These are phyloP conservation scores for Bipolaris zeicola DNA, from an alignment of 2,329 filamentous ascomycete species.

Conservation along the genomic window DNA sequence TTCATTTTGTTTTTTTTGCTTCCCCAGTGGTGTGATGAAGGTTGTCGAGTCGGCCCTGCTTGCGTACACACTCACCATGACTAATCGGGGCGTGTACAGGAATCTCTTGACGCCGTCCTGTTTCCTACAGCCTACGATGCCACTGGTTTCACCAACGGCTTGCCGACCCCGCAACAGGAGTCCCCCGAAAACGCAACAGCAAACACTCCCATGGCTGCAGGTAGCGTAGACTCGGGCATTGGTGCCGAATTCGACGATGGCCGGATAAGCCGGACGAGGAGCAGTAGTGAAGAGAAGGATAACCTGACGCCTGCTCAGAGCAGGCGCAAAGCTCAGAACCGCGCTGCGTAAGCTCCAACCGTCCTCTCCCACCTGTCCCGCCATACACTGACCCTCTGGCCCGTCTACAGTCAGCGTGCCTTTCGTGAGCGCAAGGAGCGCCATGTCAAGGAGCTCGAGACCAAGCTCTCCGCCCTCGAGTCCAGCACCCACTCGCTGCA, in stretches of 20 bases:
- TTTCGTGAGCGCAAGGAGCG: constrained; percentile 96
- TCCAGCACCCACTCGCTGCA: constrained; percentile 72
- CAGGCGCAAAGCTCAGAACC: constrained; percentile 70
- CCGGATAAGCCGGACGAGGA: constrained; percentile 41
- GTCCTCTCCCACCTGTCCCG: background rate
- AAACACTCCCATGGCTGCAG: constrained; percentile 41
- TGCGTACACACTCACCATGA: constrained; percentile 8
- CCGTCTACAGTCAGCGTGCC: constrained; percentile 76
- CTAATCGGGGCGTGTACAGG: constrained; percentile 40
- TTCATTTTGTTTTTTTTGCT: no score
- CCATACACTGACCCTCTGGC: background rate
- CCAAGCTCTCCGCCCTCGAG: constrained; percentile 79
- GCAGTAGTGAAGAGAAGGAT: constrained; percentile 57
- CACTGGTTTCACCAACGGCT: constrained; percentile 34
- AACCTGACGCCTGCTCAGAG: constrained; percentile 57
- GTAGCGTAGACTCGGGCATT: constrained; percentile 53
- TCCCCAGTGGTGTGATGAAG: background rate
- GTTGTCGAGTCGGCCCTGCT: constrained; percentile 16
- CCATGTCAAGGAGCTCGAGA: constrained; percentile 90
- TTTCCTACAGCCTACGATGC: constrained; percentile 38
- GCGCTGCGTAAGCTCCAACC: constrained; percentile 66
- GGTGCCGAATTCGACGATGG: constrained; percentile 48
- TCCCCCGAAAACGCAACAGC: constrained; percentile 38
- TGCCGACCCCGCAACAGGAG: constrained; percentile 39
- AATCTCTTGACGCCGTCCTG: constrained; percentile 52